Conservation (phyloP, 148 eudicot species). For the Selenicereus undatus region DNA sequence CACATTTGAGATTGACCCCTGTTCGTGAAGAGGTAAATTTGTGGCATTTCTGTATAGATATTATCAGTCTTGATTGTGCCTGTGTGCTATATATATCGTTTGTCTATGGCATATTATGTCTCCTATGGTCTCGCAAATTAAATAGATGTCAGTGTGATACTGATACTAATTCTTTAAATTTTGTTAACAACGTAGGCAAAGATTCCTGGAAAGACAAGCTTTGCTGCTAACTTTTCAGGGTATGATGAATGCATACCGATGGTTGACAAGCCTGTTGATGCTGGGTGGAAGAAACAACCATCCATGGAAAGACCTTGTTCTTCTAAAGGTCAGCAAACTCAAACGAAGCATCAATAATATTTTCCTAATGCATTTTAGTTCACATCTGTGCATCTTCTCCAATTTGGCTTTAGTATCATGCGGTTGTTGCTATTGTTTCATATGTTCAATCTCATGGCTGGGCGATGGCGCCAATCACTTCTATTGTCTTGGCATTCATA, state of each 20-base stretch:
- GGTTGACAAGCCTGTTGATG: constrained; percentile 97
- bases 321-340: constrained; percentile 49
- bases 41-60: constrained; percentile 11
- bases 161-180: not conserved
- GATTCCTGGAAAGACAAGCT: constrained; percentile 52
- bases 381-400: not conserved
- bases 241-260: constrained; percentile 96
- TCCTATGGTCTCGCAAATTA: not conserved
- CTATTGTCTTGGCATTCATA: not conserved
- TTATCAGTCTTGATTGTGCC: not conserved
- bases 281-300: constrained; percentile 73
- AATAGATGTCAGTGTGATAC: not conserved
- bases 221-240: constrained; percentile 52
- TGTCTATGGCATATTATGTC: not conserved
- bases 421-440: not conserved
- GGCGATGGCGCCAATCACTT: not conserved
- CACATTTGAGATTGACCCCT: constrained; percentile 74
- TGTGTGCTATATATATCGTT: not conserved
- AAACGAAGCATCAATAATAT: constrained; percentile 4
- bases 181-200: constrained; percentile 53
- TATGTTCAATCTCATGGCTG: not conserved
- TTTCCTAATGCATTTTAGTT: not conserved
- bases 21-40: constrained; percentile 80
- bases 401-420: not conserved
- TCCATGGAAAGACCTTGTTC: constrained; percentile 43